Evolutionary conservation across 1,139 yeast species (phyloP).

Genomic region (Geotrichum candidum): DNA sequence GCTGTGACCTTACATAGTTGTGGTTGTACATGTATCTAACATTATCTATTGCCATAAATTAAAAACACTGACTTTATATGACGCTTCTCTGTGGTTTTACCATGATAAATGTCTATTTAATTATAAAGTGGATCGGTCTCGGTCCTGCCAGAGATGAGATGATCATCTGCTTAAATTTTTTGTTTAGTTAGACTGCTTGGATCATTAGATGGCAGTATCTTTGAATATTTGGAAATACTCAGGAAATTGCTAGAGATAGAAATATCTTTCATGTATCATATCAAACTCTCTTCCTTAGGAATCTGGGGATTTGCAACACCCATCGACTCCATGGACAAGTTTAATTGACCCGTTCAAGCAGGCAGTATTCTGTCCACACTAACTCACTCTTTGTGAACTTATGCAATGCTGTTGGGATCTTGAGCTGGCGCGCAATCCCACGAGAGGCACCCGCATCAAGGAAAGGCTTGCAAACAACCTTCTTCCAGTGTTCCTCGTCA

Average conservation of each 20-base stretch:
- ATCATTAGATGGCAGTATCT: too few species aligned
- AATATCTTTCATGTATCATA: too few species aligned
- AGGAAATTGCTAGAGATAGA: too few species aligned
- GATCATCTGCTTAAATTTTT: too few species aligned
- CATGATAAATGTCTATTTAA: neutral
- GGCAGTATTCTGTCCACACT: conserved; percentile 31
- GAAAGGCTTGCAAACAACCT: conserved; percentile 34
- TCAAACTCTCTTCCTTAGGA: too few species aligned
- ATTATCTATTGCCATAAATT: neutral
- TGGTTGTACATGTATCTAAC: neutral
- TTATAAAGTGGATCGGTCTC: too few species aligned
- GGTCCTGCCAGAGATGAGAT: too few species aligned
- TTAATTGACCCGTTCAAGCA: conserved; percentile 18
- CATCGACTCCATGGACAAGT: too few species aligned
- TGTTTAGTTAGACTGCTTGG: too few species aligned
- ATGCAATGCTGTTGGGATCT: conserved; percentile 32
- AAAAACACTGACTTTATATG: neutral
- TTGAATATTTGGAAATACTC: too few species aligned
- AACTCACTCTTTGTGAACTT: conserved; percentile 22
- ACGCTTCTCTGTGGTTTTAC: neutral
- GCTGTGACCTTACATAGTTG: neutral
- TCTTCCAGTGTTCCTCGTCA: conserved; percentile 32
- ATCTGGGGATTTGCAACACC: too few species aligned
- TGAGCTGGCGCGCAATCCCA: conserved; percentile 39
- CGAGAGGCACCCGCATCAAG: conserved; percentile 36